phyloP scores from a whole-genome alignment of 805 yeast genomes.

The Candida khao-thaluensis region DNA sequence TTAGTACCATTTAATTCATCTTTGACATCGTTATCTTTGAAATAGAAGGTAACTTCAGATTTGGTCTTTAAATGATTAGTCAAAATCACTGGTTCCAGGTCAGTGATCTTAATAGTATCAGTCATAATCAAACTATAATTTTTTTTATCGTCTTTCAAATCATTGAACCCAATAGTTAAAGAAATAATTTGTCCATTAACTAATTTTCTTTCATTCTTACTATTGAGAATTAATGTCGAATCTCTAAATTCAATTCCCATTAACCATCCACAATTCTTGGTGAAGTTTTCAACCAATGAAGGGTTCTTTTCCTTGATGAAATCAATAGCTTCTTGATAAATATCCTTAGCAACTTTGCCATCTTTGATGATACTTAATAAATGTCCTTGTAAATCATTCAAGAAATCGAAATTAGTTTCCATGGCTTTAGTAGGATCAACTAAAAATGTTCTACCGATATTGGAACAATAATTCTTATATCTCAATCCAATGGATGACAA shows the following conservation, averaged over 20 bases:
- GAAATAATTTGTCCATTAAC: slow-evolving; percentile 74
- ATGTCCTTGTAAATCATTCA: slow-evolving; percentile 66
- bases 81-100: slow-evolving; percentile 58
- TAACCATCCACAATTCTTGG: slow-evolving; percentile 83
- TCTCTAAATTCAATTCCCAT: slow-evolving; percentile 91
- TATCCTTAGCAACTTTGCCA: slow-evolving; percentile 64
- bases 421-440: slow-evolving; percentile 84
- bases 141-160: slow-evolving; percentile 50
- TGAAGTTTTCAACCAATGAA: slow-evolving; percentile 59
- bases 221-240: slow-evolving; percentile 66
- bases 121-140: slow-evolving; percentile 70
- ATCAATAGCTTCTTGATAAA: slow-evolving; percentile 63
- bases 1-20: slow-evolving; percentile 24
- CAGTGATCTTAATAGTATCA: slow-evolving; percentile 75
- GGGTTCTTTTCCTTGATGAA: slow-evolving; percentile 59
- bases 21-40: slow-evolving; percentile 59
- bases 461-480: slow-evolving; percentile 86
- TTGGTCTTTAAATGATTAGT: slow-evolving; percentile 73
- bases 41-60: slow-evolving; percentile 78
- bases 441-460: slow-evolving; percentile 81
- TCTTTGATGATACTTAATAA: slow-evolving; percentile 60
- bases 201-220: slow-evolving; percentile 66
- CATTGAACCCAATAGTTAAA: slow-evolving; percentile 73
- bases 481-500: slow-evolving; percentile 81
- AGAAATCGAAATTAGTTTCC: slow-evolving; percentile 75